A percentile compares a stretch with the other conserved stretches of the same genome.
Evolutionary conservation across 108 stramenopile species (phyloP).

Genomic region (Heterococcus sp.): DNA sequence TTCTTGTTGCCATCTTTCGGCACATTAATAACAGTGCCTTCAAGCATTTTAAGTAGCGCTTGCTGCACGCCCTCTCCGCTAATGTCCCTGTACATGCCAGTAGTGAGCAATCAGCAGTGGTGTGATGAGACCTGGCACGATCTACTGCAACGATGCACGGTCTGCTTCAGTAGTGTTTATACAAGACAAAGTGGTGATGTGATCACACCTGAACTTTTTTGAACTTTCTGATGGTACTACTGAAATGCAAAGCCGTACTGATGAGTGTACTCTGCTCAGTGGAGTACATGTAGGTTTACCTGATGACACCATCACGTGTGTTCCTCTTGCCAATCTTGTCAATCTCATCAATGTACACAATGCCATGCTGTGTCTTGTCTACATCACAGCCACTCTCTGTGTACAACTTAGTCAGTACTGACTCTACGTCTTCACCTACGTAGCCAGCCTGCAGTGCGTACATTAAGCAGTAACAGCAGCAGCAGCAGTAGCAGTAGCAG

Average conservation of each 20-base stretch:
- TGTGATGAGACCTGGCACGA: too few species aligned
- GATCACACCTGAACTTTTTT: too few species aligned
- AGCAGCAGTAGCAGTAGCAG: not conserved
- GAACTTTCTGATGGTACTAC: too few species aligned
- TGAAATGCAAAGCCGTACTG: too few species aligned
- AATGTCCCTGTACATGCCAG: slow-evolving; percentile 53
- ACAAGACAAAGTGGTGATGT: too few species aligned
- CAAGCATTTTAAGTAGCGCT: slow-evolving; percentile 94
- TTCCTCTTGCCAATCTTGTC: slow-evolving; percentile 83
- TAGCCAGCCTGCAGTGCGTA: slow-evolving; percentile 81
- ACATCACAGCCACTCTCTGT: slow-evolving; percentile 86
- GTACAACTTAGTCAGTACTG: slow-evolving; percentile 86
- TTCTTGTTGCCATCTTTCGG: slow-evolving; percentile 85
- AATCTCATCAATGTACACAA: slow-evolving; percentile 91
- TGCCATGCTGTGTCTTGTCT: slow-evolving; percentile 73
- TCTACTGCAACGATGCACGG: too few species aligned
- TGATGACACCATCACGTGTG: slow-evolving; percentile 88
- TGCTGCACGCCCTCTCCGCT: slow-evolving; percentile 97
- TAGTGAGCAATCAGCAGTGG: not conserved
- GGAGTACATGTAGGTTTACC: slow-evolving; percentile 65
- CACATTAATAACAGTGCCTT: slow-evolving; percentile 95
- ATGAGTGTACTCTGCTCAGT: too few species aligned
- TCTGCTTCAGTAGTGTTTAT: too few species aligned
- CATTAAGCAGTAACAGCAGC: not conserved
- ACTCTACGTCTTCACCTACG: slow-evolving; percentile 98